phyloP scores from a whole-genome alignment of 371 early-diverging fungal genomes.

The Lichtheimia ornata region DNA sequence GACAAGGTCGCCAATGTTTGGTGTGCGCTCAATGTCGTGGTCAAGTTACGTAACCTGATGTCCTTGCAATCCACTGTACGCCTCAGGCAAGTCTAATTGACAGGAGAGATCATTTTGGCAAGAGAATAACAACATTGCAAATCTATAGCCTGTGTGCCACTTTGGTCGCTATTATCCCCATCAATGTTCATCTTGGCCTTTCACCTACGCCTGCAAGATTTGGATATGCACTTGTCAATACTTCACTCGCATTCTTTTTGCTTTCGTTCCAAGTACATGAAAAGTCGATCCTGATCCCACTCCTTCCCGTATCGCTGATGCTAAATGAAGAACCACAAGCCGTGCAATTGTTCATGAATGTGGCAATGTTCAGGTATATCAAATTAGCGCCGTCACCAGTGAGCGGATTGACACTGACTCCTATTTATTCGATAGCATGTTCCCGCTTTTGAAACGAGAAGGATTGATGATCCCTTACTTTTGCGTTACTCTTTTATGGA shows the following conservation, averaged over 20 bases:
- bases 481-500: conserved; percentile 65
- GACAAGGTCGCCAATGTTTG: conserved; percentile 98
- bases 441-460: conserved; percentile 81
- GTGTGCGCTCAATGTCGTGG: conserved; percentile 86
- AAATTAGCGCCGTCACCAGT: background rate
- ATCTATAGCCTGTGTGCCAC: conserved; percentile 68
- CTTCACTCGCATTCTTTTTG: conserved; percentile 88
- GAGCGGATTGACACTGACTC: background rate
- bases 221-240: conserved; percentile 71
- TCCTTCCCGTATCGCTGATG: conserved; percentile 76
- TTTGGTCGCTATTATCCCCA: conserved; percentile 67
- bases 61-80: conserved; percentile 61
- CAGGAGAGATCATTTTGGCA: background rate
- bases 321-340: conserved; percentile 61
- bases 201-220: conserved; percentile 55
- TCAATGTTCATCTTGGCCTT: conserved; percentile 59
- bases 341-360: conserved; percentile 69
- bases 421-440: conserved; percentile 63
- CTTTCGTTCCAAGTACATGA: conserved; percentile 98
- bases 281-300: conserved; percentile 89
- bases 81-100: conserved; percentile 55
- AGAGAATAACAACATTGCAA: background rate
- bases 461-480: conserved; percentile 68
- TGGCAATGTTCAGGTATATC: conserved; percentile 79
- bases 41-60: conserved; percentile 79